Base-by-base conservation (phyloP, 352 stramenopile species). In the Phytophthora syringae region DNA sequence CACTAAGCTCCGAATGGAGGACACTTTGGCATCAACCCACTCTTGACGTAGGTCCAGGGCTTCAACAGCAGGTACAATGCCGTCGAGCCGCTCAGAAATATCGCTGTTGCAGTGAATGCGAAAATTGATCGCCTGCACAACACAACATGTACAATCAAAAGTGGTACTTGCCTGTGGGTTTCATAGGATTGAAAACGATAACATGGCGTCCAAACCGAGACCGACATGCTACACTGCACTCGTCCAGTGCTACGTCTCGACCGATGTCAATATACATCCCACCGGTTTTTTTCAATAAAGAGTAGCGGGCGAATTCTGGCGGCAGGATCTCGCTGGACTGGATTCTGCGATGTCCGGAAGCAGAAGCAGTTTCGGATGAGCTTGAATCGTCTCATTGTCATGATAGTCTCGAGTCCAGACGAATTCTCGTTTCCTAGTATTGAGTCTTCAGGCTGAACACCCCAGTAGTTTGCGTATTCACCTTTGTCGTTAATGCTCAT, bases 21-120 rank as follows among this genome's bases (percentile, higher is more conserved):
- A 50, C 10, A 60, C 18, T 7, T 40, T 24, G 24, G 45, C 49
- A 16, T 56, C 34, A 10, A 39, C 40, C 18, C 48, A 30, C 20
- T 47, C 25, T 22, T 47, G 16, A 13, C 13, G 28, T 32, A 62
- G 22, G 7, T 45, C 22, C 43, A 48, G 2, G 2, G 43, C 42
- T 39, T 49, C 30, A 16, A 3, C 5, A 10, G 15, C 10, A 42
- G 21, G 22, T 20, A 57, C 15, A 5, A 70, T 56, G 5, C 61
- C 65, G 15, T 60, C 25, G 5, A 71, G 18, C 25, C 67, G 51
- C 27, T 74, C 48, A 6, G 60, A 28, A 24, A 79, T 53, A 22
- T 63, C 37, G 37, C 60, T 70, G 2, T 34, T 44, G 21, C 72
- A 66, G 34, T 79, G 71, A n/a, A 73, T 44, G 18, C 71, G 59